Conservation (phyloP, 2,329 filamentous ascomycete genomes). For the Blastomyces parvus region DNA sequence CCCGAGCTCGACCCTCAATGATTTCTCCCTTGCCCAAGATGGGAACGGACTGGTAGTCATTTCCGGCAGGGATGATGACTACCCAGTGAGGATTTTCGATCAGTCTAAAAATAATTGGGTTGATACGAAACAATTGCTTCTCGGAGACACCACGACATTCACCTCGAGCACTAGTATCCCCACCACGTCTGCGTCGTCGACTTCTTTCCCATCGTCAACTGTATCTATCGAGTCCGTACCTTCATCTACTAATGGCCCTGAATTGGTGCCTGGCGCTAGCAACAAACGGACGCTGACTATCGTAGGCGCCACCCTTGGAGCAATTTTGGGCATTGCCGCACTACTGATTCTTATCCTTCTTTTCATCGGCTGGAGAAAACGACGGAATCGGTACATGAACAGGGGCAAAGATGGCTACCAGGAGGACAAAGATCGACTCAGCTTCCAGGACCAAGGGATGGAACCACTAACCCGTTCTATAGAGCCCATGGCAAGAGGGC, state of each 20-base stretch:
- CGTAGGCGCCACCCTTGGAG: constrained; percentile 71
- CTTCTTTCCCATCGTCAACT: not conserved
- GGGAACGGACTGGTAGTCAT: constrained; percentile 60
- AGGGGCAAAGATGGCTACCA: constrained; percentile 40
- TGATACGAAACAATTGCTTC: constrained; percentile 57
- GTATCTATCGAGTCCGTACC: constrained; percentile 24
- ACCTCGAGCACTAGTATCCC: constrained; percentile 23
- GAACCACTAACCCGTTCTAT: constrained; percentile 35
- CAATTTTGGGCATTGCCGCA: constrained; percentile 63
- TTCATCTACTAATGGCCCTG: constrained; percentile 22
- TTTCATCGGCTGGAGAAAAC: constrained; percentile 28
- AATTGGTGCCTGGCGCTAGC: constrained; percentile 25
- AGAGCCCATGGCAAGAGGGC: constrained; percentile 38
- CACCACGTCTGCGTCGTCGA: constrained; percentile 10
- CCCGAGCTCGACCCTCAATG: constrained; percentile 53
- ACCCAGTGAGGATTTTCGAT: constrained; percentile 69
- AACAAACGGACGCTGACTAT: constrained; percentile 45
- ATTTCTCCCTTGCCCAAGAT: constrained; percentile 63
- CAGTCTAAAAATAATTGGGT: constrained; percentile 67
- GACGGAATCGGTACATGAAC: constrained; percentile 11
- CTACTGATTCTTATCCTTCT: constrained; percentile 65
- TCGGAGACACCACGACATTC: constrained; percentile 28
- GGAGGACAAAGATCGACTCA: constrained; percentile 48
- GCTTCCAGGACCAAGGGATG: constrained; percentile 38
- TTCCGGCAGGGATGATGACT: constrained; percentile 60